A percentile compares a stretch with the other conserved stretches of the same genome.
Conservation (phyloP, 2,329 filamentous ascomycete species). For the Aspergillus novoparasiticus region DNA sequence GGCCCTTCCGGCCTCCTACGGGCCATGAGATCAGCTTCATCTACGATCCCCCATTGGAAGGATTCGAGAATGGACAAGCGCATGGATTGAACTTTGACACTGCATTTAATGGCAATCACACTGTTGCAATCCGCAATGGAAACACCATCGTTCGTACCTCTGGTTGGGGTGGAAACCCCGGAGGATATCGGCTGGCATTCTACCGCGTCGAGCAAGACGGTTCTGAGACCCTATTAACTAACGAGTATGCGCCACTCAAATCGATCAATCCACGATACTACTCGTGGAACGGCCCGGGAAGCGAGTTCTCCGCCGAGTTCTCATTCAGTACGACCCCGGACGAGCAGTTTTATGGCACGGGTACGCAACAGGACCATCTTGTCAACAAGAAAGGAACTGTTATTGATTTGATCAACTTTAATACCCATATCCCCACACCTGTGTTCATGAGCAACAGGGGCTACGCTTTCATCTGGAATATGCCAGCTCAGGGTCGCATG, state of each 20-base stretch:
- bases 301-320: constrained; percentile 40
- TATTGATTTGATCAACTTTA: constrained; percentile 65
- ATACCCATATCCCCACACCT: constrained; percentile 64
- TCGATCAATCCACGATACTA: constrained; percentile 41
- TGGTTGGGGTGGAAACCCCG: constrained; percentile 33
- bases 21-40: constrained; percentile 42
- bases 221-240: constrained; percentile 39
- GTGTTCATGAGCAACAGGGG: constrained; percentile 61
- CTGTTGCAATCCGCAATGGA: constrained; percentile 37
- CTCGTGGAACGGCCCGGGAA: constrained; percentile 35
- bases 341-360: constrained; percentile 67
- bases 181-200: constrained; percentile 39
- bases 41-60: constrained; percentile 44
- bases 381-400: constrained; percentile 63
- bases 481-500: constrained; percentile 60
- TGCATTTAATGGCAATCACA: constrained; percentile 33
- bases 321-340: constrained; percentile 37
- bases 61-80: constrained; percentile 34
- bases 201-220: constrained; percentile 38
- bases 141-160: constrained; percentile 40
- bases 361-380: constrained; percentile 64
- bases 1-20: constrained; percentile 39
- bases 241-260: constrained; percentile 37
- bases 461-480: constrained; percentile 67
- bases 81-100: constrained; percentile 37